Evolutionary conservation across 345 rosid species (phyloP).

Genomic region (Salix brachista): DNA sequence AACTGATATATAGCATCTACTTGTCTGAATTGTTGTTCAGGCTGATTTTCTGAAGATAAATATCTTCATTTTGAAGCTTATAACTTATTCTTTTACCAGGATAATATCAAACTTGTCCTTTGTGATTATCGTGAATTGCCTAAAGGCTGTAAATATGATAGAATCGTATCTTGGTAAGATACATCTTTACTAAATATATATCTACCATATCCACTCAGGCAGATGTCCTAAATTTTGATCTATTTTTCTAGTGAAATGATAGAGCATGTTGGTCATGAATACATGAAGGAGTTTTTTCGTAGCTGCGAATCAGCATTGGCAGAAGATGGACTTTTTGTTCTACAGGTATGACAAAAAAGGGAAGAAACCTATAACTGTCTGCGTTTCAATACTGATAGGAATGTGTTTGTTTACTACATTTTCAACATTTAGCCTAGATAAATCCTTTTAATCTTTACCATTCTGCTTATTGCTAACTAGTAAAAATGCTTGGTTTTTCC

Average conservation of each 20-base stretch:
- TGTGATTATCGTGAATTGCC: conserved; percentile 79
- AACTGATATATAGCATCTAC: no score
- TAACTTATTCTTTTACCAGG: conserved; percentile 28
- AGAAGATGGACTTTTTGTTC: conserved; percentile 66
- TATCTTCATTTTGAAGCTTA: no score
- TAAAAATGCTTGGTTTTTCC: neutral
- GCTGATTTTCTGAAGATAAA: no score
- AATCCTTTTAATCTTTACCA: no score
- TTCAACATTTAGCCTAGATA: no score
- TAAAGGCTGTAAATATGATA: conserved; percentile 49
- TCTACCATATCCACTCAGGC: no score
- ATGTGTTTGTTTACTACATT: no score
- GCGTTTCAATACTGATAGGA: no score
- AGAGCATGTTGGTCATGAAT: conserved; percentile 92
- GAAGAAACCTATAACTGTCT: neutral
- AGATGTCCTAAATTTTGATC: neutral
- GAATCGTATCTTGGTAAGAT: conserved; percentile 80
- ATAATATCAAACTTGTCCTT: conserved; percentile 54
- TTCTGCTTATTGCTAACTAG: no score
- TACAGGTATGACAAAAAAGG: conserved; percentile 49
- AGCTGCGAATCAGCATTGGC: conserved; percentile 73
- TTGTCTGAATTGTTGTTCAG: neutral
- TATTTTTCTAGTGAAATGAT: conserved; percentile 68
- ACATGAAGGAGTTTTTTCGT: conserved; percentile 73
- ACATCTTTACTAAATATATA: neutral